Evolutionary conservation across 2,329 filamentous ascomycete species (phyloP), one percentile per base, ranked within the genome.

Genomic region (Aspergillus sp.): DNA sequence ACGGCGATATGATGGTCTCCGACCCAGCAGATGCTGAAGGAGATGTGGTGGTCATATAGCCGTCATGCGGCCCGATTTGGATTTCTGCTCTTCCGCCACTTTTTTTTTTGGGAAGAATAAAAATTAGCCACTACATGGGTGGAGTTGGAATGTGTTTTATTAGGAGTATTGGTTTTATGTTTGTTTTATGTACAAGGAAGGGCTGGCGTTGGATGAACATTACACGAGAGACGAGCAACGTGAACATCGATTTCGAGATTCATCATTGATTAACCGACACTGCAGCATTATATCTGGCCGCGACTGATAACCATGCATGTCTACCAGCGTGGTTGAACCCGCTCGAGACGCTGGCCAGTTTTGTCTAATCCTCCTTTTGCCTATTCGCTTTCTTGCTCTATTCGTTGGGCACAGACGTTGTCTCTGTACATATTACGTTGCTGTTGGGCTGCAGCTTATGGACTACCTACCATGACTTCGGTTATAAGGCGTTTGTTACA

Each of bases 11-110:
- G 72, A 78, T 80, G 66, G 75, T 75, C 34, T 80, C 79, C 17
- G 79, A 81, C 58, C 78, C 79, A 19, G 77, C 77, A 8, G 78
- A 80, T 65, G 78, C 79, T 47, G 77, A 79, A 63, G 77, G 77
- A 7, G 78, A 81, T 68, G 78, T 81, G 60, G 74, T 81, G 59
- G 79, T 81, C 64, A 79, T 80, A 66, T 81, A 75, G 68, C 60
- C 54, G 22, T 49, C 38, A 41, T 50, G 41, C 54, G 57, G 64
- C 52, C 56, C 50, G 55, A 49, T 59, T 62, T 60, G 54, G 59
- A 61, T 65, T 59, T 57, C 34, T 54, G 49, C 65, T 66, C 48
- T 64, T 67, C 58, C 64, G 48, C 54, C 50, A 61, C 57, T 57
- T 57, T 43, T 43, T 43, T 43, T 67, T 61, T 70, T 69, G 55